Evolutionary conservation across 176 grass and related monocot genomes (phyloP), one percentile per base, ranked within the genome.

Genomic region (Carex littledalei): DNA sequence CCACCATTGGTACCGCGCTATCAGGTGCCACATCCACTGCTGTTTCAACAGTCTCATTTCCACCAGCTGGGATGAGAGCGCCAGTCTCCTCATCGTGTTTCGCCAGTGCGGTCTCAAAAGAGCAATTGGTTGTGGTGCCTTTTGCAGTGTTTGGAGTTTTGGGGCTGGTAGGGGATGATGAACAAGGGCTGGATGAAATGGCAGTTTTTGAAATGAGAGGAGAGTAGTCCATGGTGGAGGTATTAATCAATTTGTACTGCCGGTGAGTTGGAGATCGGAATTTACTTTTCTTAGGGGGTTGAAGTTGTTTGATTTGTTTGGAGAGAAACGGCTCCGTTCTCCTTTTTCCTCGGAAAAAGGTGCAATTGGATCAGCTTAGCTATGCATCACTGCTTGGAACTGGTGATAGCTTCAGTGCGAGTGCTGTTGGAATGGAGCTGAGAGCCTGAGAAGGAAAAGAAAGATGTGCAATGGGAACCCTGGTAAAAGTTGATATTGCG

Each of bases 11-110:
- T 2, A 2, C 2, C 8, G 17, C 4, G 14, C n/a, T 47, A 50
- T 74, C 43, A 3, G 41, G 0, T 14, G 20, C 64, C 76, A 12
- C 82, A 34, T 18, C 66, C 69, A 5, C 63, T 31, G 59, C 31
- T 17, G 13, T 37, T 2, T 74, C 84, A 2, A 16, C 65, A 2
- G 47, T 67, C 22, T 67, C 81, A 5, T 29, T 20, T 7, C 12
- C 84, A 57, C n/a, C 75, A 37, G 83, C 55, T 47, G 83, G 31
- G 64, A 61, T 57, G 64, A 74, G 65, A 24, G 85, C 73, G 21
- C 86, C 88, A 31, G 80, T 49, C 70, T 90, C 89, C 52, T 85
- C 91, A 63, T 86, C 81, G 45, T 70, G 34, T 31, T 34, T 39
- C 34, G 76, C 85, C 84, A 89, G 86, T 39, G 56, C 41, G 43